These are phyloP conservation scores for Eremochloa ophiuroides DNA, from an alignment of 176 grass and related monocot species.

Conservation along the genomic window DNA sequence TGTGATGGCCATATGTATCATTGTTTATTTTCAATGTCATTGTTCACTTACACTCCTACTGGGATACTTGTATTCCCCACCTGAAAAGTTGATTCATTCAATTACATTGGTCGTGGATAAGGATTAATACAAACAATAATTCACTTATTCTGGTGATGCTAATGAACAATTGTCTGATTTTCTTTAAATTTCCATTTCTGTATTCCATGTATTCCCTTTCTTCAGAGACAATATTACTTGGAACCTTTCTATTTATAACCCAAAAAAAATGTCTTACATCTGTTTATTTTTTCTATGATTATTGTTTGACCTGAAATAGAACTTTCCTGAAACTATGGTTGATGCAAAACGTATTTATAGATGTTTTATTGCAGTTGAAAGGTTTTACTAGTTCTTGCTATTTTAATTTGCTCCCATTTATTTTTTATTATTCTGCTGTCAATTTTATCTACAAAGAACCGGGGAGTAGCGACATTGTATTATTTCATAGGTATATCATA, in stretches of 20 bases:
- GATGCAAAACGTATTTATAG: background rate
- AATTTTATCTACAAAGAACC: background rate
- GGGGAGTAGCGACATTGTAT: background rate
- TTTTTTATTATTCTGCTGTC: background rate
- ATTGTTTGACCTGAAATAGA: background rate
- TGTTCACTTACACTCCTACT: background rate
- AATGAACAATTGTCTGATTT: background rate
- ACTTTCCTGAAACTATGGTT: background rate
- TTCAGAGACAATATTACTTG: background rate
- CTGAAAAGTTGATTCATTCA: constrained; percentile 7
- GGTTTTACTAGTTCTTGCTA: background rate
- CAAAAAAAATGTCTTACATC: background rate
- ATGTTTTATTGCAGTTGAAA: background rate
- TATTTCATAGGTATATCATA: background rate
- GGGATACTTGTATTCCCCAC: background rate
- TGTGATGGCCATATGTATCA: constrained; percentile 2
- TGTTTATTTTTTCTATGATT: background rate
- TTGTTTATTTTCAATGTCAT: background rate
- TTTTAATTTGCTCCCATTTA: background rate
- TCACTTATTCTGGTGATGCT: background rate
- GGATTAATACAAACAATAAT: background rate
- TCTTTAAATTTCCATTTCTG: background rate
- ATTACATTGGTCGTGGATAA: background rate
- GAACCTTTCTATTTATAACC: background rate
- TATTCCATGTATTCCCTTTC: background rate